A percentile compares a stretch with the other conserved stretches of the same genome.
phyloP scores from a whole-genome alignment of 805 yeast species.

The Clavispora santaluciae region DNA sequence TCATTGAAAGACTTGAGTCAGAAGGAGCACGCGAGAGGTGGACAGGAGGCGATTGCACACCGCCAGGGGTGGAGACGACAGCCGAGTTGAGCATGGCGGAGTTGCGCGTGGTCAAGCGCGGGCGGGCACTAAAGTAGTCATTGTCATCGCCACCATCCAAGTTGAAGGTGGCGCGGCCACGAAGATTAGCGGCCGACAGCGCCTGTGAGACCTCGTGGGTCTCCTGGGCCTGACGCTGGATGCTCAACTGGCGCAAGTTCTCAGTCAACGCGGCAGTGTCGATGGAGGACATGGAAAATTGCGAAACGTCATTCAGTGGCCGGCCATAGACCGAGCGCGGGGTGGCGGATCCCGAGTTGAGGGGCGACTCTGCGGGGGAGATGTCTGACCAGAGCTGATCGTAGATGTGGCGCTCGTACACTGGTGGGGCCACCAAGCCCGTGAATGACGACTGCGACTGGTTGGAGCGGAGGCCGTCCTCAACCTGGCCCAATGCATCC shows the following conservation, averaged over 20 bases:
- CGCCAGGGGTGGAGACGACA: slow-evolving; percentile 30
- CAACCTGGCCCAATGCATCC: slow-evolving; percentile 8
- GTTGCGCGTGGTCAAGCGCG: slow-evolving; percentile 1
- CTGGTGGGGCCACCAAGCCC: slow-evolving; percentile 74
- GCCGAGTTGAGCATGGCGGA: not conserved
- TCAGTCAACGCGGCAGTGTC: slow-evolving; percentile 43
- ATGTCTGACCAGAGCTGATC: slow-evolving; percentile 75
- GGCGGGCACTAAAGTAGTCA: slow-evolving; percentile 32
- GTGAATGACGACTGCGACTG: slow-evolving; percentile 29
- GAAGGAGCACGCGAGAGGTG: slow-evolving; percentile 61
- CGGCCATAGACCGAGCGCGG: slow-evolving; percentile 22
- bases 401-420: slow-evolving; percentile 74
- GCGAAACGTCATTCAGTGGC: slow-evolving; percentile 13
- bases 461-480: slow-evolving; percentile 17
- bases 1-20: slow-evolving; percentile 33
- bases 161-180: slow-evolving; percentile 32
- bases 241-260: slow-evolving; percentile 46
- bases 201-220: slow-evolving; percentile 11
- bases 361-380: slow-evolving; percentile 46
- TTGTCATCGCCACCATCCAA: slow-evolving; percentile 26
- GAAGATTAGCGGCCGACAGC: slow-evolving; percentile 12
- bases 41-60: slow-evolving; percentile 48
- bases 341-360: slow-evolving; percentile 38
- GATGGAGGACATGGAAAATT: slow-evolving; percentile 32
- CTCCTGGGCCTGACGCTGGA: slow-evolving; percentile 44